Percentiles rank a stretch among this genome's conserved stretches.
Evolutionary conservation across 306 rosid species (phyloP).

Genomic region (Cucurbita moschata): DNA sequence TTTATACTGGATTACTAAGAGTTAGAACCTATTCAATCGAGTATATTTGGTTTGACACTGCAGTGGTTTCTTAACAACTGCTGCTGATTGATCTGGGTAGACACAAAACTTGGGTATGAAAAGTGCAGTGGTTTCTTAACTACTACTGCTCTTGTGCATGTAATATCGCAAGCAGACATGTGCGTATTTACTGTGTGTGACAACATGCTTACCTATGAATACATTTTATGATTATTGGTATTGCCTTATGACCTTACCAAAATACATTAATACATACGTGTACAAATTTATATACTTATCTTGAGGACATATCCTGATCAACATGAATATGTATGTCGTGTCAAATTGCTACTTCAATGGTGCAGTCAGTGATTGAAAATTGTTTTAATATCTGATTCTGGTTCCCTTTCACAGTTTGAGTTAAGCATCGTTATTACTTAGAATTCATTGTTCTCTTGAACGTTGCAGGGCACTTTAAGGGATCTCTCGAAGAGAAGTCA

Average conservation of each 20-base stretch:
- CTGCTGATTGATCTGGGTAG: background rate
- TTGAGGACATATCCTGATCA: background rate
- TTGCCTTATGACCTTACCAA: background rate
- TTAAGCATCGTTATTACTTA: background rate
- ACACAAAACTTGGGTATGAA: background rate
- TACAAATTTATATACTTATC: background rate
- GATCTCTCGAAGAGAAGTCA: slow-evolving; percentile 70
- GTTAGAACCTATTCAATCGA: background rate
- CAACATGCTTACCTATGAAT: background rate
- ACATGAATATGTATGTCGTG: background rate
- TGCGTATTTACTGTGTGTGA: background rate
- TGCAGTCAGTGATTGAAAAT: background rate
- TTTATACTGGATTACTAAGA: background rate
- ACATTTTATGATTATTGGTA: background rate
- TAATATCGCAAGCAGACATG: background rate
- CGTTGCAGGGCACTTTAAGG: slow-evolving; percentile 64
- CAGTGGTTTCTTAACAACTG: background rate
- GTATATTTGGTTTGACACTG: background rate
- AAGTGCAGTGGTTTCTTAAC: no score
- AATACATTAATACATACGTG: background rate
- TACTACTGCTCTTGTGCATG: background rate
- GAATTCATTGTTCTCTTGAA: background rate
- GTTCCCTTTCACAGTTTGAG: background rate
- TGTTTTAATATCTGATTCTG: background rate
- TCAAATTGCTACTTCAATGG: background rate